Conservation (phyloP, 129 eudicot species). For the Sambucus nigra region DNA sequence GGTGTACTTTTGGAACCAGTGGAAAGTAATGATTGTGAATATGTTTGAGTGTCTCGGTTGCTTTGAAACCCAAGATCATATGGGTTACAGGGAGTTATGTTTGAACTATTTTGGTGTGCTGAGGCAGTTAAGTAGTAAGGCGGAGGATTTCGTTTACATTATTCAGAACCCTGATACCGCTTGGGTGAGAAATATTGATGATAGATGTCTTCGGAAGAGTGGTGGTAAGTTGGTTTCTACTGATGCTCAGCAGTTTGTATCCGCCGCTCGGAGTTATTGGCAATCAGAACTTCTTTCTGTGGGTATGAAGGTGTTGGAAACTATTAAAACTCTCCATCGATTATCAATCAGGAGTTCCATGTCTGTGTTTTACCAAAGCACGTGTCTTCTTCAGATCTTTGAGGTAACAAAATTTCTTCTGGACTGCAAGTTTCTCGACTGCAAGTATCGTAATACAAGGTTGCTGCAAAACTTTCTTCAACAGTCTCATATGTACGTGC, state of each 20-base stretch:
- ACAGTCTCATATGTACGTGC: constrained; percentile 21
- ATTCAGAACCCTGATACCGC: constrained; percentile 20
- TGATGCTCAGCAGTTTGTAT: constrained; percentile 14
- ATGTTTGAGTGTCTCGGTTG: constrained; percentile 16
- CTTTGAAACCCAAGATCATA: constrained; percentile 7
- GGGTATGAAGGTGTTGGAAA: constrained; percentile 16
- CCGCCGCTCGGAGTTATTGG: constrained; percentile 18
- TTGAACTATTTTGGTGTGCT: constrained; percentile 35
- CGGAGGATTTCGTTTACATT: constrained; percentile 8
- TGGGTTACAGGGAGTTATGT: constrained; percentile 11
- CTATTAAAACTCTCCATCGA: constrained; percentile 19
- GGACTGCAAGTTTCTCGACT: constrained; percentile 1
- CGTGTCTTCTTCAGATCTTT: constrained; percentile 4
- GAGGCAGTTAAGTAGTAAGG: constrained; percentile 1
- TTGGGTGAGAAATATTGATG: constrained; percentile 30
- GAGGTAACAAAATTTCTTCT: constrained; percentile 13
- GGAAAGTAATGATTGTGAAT: constrained; percentile 15
- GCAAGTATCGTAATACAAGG: neutral
- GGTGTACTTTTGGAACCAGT: constrained; percentile 26
- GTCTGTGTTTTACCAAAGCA: constrained; percentile 14
- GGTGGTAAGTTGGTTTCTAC: constrained; percentile 3
- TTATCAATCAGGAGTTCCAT: neutral
- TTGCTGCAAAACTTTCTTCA: constrained; percentile 16
- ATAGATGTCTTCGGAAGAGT: neutral
- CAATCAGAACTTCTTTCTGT: constrained; percentile 12